Evolutionary conservation across 768 basidiomycete genomes (phyloP).

Genomic region (Rhodotorula diobovata): DNA sequence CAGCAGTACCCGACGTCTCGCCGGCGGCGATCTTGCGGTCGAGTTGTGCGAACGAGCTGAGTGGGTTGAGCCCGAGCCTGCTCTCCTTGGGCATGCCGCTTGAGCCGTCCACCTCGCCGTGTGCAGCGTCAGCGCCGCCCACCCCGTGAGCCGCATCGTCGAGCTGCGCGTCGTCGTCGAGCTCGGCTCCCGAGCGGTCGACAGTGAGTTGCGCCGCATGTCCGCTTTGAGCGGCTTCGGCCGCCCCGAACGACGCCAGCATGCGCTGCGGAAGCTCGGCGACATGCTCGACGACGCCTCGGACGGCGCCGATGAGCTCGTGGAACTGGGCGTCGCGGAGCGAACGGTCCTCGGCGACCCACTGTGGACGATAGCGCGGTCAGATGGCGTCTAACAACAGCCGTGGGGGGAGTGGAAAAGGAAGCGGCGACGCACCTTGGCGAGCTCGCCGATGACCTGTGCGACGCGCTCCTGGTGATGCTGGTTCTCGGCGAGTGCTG

Average conservation of each 20-base stretch:
- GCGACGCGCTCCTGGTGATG: conserved; percentile 11
- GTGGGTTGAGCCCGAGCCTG: conserved; percentile 14
- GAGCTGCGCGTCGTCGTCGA: background rate
- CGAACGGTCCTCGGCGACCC: conserved; percentile 25
- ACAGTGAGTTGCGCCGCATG: background rate
- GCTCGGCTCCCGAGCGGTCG: background rate
- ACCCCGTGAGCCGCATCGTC: background rate
- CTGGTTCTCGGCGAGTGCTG: conserved; percentile 5
- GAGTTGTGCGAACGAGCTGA: conserved; percentile 17
- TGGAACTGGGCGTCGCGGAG: conserved; percentile 10
- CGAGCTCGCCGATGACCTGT: conserved; percentile 25
- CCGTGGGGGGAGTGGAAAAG: too few relatives aligned
- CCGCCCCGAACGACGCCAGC: background rate
- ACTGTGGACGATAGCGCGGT: conserved; percentile 1
- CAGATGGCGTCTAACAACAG: background rate
- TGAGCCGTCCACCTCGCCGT: background rate
- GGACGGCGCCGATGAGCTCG: conserved; percentile 6
- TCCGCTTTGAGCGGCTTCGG: background rate
- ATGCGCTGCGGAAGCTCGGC: conserved; percentile 21
- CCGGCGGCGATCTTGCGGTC: background rate
- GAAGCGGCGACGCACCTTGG: conserved; percentile 4
- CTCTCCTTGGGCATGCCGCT: background rate
- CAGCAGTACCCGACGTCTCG: background rate
- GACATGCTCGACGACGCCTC: conserved; percentile 17
- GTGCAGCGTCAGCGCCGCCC: too few relatives aligned